phyloP scores from a whole-genome alignment of 768 basidiomycete species.

The Boletus vermiculosoides region DNA sequence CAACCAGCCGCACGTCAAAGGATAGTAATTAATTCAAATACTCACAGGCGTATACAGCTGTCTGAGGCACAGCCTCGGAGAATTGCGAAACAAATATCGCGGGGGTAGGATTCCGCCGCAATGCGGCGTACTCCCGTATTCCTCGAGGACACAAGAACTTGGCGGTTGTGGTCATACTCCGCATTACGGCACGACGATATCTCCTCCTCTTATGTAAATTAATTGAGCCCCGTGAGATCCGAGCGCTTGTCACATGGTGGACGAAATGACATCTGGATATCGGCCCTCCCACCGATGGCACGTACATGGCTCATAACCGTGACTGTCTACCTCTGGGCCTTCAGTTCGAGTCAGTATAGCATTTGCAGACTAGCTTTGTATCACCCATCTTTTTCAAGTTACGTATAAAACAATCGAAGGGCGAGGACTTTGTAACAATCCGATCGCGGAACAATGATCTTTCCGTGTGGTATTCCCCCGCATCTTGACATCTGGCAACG shows the following conservation, averaged over 20 bases:
- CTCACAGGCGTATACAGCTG: conserved; percentile 1
- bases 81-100: not conserved
- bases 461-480: not conserved
- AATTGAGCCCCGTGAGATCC: not conserved
- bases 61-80: not conserved
- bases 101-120: conserved; percentile 3
- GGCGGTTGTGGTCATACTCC: not conserved
- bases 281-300: too few relatives aligned
- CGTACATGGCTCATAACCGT: not conserved
- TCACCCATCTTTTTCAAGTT: not conserved
- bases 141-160: not conserved
- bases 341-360: too few relatives aligned
- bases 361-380: not conserved
- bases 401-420: not conserved
- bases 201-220: too few relatives aligned
- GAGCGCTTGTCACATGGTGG: not conserved
- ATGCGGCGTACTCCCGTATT: not conserved
- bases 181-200: not conserved
- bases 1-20: not conserved
- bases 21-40: not conserved
- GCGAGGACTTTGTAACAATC: not conserved
- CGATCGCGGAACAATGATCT: conserved; percentile 2
- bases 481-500: not conserved
- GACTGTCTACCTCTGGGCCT: too few relatives aligned
- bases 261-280: too few relatives aligned